These are phyloP conservation scores for Volvariella volvacea DNA, from an alignment of 1,284 basidiomycete genomes.

Conservation along the genomic window DNA sequence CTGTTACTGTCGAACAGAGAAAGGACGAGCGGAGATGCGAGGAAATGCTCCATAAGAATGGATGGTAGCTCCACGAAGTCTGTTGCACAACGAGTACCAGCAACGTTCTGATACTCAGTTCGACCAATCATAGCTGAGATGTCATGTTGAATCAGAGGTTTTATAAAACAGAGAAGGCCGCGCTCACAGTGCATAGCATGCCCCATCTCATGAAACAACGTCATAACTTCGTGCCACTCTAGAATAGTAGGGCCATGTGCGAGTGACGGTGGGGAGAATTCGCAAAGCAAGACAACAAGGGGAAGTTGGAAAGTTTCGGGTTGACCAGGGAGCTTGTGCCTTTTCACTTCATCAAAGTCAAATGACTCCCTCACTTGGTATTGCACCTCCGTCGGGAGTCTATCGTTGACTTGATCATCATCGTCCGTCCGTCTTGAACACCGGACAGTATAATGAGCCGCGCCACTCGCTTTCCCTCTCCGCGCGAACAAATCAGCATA, in stretches of 20 bases:
- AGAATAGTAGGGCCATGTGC: constrained; percentile 68
- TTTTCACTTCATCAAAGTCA: constrained; percentile 55
- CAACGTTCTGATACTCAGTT: constrained; percentile 97
- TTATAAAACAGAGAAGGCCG: constrained; percentile 1
- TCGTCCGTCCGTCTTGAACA: constrained; percentile 91
- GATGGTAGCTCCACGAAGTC: constrained; percentile 98
- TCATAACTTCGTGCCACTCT: constrained; percentile 93
- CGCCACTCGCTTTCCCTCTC: constrained; percentile 82
- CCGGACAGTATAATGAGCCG: constrained; percentile 96
- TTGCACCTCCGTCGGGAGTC: constrained; percentile 35
- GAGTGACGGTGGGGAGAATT: constrained; percentile 68
- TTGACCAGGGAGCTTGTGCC: constrained; percentile 50
- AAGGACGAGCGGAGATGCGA: constrained; percentile 79
- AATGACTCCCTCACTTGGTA: constrained; percentile 35
- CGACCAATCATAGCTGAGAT: constrained; percentile 98
- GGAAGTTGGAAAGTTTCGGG: constrained; percentile 83
- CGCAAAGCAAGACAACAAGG: constrained; percentile 87
- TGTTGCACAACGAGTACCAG: constrained; percentile 97
- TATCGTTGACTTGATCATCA: constrained; percentile 75
- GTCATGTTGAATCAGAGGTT: constrained; percentile 3
- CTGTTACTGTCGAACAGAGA: constrained; percentile 62
- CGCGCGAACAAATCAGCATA: constrained; percentile 91
- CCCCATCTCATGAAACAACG: constrained; percentile 98
- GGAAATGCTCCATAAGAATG: constrained; percentile 97
- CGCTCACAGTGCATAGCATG: constrained; percentile 97